phyloP scores from a whole-genome alignment of 2,329 filamentous ascomycete genomes.

The Fusarium sp. region DNA sequence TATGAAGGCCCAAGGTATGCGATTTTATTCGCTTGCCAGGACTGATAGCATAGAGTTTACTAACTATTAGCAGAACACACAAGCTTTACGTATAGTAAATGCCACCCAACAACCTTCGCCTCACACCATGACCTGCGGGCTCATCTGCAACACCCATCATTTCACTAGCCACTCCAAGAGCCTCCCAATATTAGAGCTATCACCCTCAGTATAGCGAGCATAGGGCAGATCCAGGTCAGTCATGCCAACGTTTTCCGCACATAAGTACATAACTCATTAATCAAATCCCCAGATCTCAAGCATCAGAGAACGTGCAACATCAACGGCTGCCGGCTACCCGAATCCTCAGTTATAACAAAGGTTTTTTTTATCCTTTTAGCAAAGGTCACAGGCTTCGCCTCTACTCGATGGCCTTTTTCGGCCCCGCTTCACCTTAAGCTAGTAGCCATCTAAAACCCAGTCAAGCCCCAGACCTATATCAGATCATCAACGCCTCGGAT shows the following conservation, averaged over 20 bases:
- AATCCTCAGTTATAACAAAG: accelerated
- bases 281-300: neutral
- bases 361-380: accelerated
- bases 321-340: neutral
- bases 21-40: accelerated
- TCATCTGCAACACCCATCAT: neutral
- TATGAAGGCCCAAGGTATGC: neutral
- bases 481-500: too few species aligned
- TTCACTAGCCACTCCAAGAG: neutral
- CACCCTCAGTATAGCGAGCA: too few species aligned
- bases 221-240: too few species aligned
- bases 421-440: too few species aligned
- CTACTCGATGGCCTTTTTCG: neutral
- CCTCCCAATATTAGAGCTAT: neutral
- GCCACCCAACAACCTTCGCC: accelerated
- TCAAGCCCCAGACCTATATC: too few species aligned
- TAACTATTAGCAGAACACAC: neutral
- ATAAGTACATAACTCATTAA: neutral
- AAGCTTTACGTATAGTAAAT: accelerated
- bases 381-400: neutral
- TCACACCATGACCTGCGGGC: neutral
- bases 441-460: too few species aligned
- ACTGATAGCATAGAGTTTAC: accelerated
- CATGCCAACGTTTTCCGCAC: too few species aligned
- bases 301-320: accelerated